Conservation (phyloP, 306 rosid genomes). For the Vigna radiata region DNA sequence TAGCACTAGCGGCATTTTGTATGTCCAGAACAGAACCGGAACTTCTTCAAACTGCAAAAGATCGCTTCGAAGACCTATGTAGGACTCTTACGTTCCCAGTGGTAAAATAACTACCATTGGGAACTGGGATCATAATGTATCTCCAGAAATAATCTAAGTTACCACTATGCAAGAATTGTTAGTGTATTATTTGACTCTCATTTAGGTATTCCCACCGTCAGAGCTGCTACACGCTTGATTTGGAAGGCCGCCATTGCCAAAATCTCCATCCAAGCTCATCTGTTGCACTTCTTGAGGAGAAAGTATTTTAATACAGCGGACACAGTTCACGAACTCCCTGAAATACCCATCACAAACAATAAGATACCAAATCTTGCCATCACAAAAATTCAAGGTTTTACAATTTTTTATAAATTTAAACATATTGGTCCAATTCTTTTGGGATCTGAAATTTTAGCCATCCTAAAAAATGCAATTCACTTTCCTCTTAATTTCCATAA, state of each 20-base stretch:
- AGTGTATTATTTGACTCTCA: conserved; percentile 39
- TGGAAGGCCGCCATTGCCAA: conserved; percentile 69
- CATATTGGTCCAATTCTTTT: conserved; percentile 20
- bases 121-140: conserved; percentile 19
- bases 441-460: background rate
- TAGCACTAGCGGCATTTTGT: conserved; percentile 17
- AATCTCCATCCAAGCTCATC: conserved; percentile 94
- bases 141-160: conserved; percentile 33
- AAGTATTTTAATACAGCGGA: conserved; percentile 88
- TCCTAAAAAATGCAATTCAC: conserved; percentile 5
- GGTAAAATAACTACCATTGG: no score
- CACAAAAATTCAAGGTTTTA: background rate
- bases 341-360: conserved; percentile 36
- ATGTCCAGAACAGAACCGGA: conserved; percentile 9
- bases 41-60: conserved; percentile 40
- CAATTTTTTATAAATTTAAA: conserved; percentile 24
- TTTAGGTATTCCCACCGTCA: conserved; percentile 79
- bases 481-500: background rate
- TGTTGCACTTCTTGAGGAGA: conserved; percentile 97
- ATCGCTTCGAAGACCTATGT: conserved; percentile 32
- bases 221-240: conserved; percentile 99
- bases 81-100: background rate
- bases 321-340: conserved; percentile 97
- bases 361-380: conserved; percentile 16
- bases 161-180: conserved; percentile 50